Evolutionary conservation across 2,329 filamentous ascomycete species (phyloP), one percentile per base, ranked within the genome.

Genomic region (Aspergillaceae sp.): DNA sequence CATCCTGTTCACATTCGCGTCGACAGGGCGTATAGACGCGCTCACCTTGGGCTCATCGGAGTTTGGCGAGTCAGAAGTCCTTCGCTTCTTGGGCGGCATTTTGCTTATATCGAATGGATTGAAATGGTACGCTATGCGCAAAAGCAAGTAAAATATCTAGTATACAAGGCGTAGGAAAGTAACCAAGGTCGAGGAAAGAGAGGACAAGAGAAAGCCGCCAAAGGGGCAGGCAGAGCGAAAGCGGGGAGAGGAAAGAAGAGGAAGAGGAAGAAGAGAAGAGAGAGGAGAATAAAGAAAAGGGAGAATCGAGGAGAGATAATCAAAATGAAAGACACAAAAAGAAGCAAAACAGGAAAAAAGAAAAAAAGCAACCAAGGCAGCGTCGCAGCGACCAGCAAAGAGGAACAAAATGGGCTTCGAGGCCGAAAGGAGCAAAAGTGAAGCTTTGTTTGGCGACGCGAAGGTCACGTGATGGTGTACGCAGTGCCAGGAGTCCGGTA

Each of bases 321-420:
- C 41, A 26, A 9, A 27, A 28, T 28, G 29, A 10, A 5, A 9
- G 5, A 41, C 36, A 33, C 40, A 44, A 38, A 19, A 35, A 42
- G n/a, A 42, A 45, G 19, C 33, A 41, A 34, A 45, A 41, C 41
- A 46, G 8, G 8, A 9, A 32, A 43, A 42, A 44, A 48, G 32
- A 10, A 43, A 41, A 41, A 46, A 47, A 33, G 41, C 42, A 44
- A 41, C 19, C 9, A 44, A 40, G 9, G 19, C 9, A 44, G 40
- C 45, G 30, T 33, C 29, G 30, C 30, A 5, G 30, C 6, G 8
- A 5, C 2, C 2, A 32, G 8, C 5, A 9, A 32, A 32, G 2
- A 32, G 30, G 19, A 19, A 19, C 19, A 19, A 19, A 19, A 19
- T 19, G 19, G 19, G 19, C 19, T 19, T 19, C 19, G 19, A 19